Conservation (phyloP, 2,329 filamentous ascomycete genomes). For the Trichoderma simmonsii region DNA sequence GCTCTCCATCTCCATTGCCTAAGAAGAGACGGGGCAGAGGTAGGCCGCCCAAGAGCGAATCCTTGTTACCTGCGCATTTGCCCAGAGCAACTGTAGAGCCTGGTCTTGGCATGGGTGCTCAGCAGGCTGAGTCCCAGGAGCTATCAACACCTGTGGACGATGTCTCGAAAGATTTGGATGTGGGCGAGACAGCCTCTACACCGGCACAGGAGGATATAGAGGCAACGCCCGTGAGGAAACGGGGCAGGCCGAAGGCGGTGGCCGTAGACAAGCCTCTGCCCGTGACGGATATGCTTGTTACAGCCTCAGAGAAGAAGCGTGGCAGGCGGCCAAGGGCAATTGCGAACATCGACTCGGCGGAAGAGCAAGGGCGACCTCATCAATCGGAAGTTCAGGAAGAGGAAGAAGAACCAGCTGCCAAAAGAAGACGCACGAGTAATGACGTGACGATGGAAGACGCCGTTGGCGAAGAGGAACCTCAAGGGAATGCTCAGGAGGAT, state of each 20-base stretch:
- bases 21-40: conserved; percentile 2
- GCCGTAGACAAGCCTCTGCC: background rate
- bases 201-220: background rate
- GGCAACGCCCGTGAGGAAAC: background rate
- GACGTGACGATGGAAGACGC: background rate
- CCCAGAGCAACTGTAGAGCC: background rate
- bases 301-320: background rate
- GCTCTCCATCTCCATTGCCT: background rate
- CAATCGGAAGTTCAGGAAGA: background rate
- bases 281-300: background rate
- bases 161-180: too few species aligned
- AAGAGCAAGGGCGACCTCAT: background rate
- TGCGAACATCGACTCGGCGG: background rate
- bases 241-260: background rate
- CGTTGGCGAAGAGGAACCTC: background rate
- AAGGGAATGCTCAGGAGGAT: background rate
- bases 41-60: conserved; percentile 11
- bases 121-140: background rate
- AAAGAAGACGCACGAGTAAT: conserved; percentile 3
- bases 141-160: background rate
- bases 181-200: background rate
- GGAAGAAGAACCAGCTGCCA: background rate
- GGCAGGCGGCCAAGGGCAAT: conserved; percentile 4
- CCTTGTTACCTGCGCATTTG: background rate
- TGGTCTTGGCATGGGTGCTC: background rate